phyloP scores from a whole-genome alignment of 768 basidiomycete genomes.

The Polyporus arcularius region DNA sequence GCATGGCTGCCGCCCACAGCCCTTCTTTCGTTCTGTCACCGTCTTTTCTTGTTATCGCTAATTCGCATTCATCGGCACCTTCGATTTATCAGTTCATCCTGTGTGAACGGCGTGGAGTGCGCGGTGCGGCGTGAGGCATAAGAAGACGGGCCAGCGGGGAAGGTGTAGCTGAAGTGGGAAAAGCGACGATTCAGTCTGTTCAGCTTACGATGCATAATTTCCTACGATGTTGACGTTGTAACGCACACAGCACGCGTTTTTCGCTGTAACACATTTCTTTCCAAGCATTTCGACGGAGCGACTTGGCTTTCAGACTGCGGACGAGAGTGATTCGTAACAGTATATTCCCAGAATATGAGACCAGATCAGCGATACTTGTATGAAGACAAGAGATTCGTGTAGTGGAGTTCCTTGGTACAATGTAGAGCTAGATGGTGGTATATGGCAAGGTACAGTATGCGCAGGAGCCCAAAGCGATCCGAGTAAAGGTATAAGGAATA shows the following conservation, averaged over 20 bases:
- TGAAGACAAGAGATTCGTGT: no score
- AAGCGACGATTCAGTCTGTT: neutral
- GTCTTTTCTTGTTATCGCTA: neutral
- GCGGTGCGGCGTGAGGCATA: neutral
- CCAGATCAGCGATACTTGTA: no score
- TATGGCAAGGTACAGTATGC: no score
- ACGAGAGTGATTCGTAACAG: no score
- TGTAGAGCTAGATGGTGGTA: no score
- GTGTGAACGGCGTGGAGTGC: neutral
- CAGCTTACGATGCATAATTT: conserved; percentile 4
- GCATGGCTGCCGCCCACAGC: conserved; percentile 6
- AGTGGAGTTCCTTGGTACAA: no score
- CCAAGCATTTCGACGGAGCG: neutral
- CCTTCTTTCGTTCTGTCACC: no score
- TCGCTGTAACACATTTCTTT: neutral
- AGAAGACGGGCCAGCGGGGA: neutral
- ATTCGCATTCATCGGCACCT: neutral
- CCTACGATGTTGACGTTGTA: neutral
- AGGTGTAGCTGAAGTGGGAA: neutral
- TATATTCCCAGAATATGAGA: no score
- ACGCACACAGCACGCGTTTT: neutral
- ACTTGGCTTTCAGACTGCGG: no score
- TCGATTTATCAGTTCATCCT: neutral
- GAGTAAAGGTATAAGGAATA: no score
- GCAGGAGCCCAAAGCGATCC: no score